A percentile compares a stretch with the other conserved stretches of the same genome.
Evolutionary conservation across 2,329 filamentous ascomycete genomes (phyloP).

Genomic region (Pseudocercospora ulei): DNA sequence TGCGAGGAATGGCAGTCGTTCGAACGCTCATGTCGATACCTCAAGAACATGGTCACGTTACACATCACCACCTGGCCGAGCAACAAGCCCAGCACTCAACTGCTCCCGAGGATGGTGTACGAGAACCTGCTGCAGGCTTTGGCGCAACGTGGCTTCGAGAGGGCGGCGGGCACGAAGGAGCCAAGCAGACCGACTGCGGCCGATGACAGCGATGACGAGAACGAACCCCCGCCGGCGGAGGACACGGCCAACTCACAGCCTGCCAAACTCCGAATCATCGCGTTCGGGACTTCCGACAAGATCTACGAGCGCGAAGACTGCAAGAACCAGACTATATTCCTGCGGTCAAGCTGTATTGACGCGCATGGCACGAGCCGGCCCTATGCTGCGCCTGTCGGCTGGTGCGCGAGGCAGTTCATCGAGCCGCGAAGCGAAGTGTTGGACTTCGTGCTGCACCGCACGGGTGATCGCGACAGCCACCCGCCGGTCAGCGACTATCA

Average conservation of each 20-base stretch:
- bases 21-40: conserved; percentile 28
- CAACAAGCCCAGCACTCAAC: conserved; percentile 36
- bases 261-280: conserved; percentile 38
- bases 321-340: conserved; percentile 41
- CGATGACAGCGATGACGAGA: conserved; percentile 13
- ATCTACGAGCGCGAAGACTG: conserved; percentile 43
- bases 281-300: conserved; percentile 42
- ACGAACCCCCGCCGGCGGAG: conserved; percentile 1
- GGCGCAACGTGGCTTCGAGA: conserved; percentile 26
- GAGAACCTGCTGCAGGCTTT: conserved; percentile 37
- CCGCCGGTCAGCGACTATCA: conserved; percentile 35
- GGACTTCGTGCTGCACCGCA: conserved; percentile 37
- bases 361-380: conserved; percentile 37
- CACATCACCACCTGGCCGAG: conserved; percentile 45
- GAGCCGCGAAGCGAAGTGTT: conserved; percentile 41
- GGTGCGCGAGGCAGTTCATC: conserved; percentile 41
- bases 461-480: conserved; percentile 27
- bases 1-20: conserved; percentile 39
- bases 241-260: not conserved
- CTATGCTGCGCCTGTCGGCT: conserved; percentile 40
- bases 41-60: conserved; percentile 39
- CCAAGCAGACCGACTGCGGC: not conserved
- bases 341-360: conserved; percentile 38
- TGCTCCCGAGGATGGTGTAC: conserved; percentile 40
- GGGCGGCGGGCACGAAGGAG: conserved; percentile 17